These are phyloP conservation scores for Pythium coloratum DNA, from an alignment of 352 stramenopile genomes.

Conservation along the genomic window DNA sequence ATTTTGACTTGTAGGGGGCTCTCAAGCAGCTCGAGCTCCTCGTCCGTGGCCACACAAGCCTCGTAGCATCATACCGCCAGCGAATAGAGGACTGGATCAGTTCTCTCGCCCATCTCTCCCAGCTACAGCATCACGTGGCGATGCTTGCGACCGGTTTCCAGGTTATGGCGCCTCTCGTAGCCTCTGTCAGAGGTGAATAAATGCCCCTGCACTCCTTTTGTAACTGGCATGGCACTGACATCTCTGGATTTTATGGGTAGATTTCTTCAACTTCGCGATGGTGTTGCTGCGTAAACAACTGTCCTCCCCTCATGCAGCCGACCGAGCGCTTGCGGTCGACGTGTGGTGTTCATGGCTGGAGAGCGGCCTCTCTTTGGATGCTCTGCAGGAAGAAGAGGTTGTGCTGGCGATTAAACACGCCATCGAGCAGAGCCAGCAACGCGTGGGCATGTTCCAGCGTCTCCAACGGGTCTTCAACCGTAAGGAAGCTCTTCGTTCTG, in stretches of 20 bases:
- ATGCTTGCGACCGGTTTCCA: slow-evolving; percentile 7
- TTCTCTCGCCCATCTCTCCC: slow-evolving; percentile 20
- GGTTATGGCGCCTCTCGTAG: slow-evolving; percentile 11
- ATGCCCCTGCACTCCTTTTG: neutral
- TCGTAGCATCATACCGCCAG: slow-evolving; percentile 37
- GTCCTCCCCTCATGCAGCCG: slow-evolving; percentile 39
- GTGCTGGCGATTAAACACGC: slow-evolving; percentile 26
- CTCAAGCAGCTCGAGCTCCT: slow-evolving; percentile 8
- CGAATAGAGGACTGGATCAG: slow-evolving; percentile 72
- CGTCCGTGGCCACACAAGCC: slow-evolving; percentile 7
- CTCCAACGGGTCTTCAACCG: slow-evolving; percentile 5
- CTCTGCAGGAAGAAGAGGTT: slow-evolving; percentile 59
- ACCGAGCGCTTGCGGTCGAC: slow-evolving; percentile 64
- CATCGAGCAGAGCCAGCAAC: slow-evolving; percentile 8
- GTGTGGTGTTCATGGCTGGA: slow-evolving; percentile 76
- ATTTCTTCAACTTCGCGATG: slow-evolving; percentile 84
- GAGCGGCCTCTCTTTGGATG: slow-evolving; percentile 39
- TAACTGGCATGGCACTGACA: neutral
- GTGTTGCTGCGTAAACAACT: slow-evolving; percentile 78
- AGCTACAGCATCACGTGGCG: neutral
- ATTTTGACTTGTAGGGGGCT: slow-evolving; percentile 8
- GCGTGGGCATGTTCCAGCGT: slow-evolving; percentile 9
- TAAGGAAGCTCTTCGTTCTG: slow-evolving; percentile 1
- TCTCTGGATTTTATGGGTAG: slow-evolving; percentile 23
- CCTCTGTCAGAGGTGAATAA: slow-evolving; percentile 15